phyloP scores from a whole-genome alignment of 2,329 filamentous ascomycete genomes.

The Tolypocladium amazonense region DNA sequence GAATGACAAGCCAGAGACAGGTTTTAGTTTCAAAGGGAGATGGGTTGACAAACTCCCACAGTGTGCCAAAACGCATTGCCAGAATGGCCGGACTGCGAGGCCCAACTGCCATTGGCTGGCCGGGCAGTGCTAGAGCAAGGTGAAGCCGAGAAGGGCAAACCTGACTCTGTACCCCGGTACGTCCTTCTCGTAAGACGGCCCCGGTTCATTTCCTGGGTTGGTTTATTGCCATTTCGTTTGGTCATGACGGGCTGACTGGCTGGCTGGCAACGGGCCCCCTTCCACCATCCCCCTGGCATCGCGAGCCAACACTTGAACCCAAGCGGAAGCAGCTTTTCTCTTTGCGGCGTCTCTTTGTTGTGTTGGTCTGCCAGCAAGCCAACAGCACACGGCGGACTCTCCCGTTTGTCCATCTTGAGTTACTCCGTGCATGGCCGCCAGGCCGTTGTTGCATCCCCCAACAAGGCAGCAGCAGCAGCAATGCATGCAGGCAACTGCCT shows the following conservation, averaged over 20 bases:
- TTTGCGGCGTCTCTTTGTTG: neutral
- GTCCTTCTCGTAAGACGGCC: neutral
- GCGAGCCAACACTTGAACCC: neutral
- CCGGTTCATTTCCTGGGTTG: neutral
- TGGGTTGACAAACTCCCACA: conserved; percentile 9
- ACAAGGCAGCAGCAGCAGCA: neutral
- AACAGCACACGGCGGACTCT: neutral
- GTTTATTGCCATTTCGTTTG: neutral
- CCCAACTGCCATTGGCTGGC: neutral
- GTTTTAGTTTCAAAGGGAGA: conserved; percentile 20
- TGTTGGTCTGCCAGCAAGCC: neutral
- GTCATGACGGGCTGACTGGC: no score
- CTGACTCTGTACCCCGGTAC: neutral
- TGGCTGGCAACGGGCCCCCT: no score
- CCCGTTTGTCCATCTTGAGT: neutral
- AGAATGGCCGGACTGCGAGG: neutral
- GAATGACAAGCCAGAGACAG: conserved; percentile 10
- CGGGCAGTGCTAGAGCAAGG: neutral
- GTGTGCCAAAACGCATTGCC: conserved; percentile 1
- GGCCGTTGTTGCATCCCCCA: neutral
- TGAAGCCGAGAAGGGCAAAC: neutral
- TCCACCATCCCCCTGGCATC: neutral
- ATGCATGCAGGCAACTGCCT: neutral
- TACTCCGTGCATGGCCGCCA: neutral
- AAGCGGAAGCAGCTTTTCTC: neutral